Conservation (phyloP, 1,139 yeast genomes). For the Scheffersomyces insectosa region DNA sequence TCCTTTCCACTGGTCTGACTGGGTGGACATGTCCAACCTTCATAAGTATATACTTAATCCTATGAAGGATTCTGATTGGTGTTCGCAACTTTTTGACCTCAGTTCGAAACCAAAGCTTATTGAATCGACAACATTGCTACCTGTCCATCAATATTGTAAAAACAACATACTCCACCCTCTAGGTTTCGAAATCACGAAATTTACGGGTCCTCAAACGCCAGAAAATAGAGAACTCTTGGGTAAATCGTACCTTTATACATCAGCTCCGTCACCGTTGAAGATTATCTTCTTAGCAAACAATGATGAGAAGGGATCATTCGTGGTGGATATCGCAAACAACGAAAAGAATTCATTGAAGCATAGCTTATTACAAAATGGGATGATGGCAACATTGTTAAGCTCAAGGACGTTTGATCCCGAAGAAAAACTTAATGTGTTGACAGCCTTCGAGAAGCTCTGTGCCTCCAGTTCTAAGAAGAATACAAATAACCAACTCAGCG, state of each 20-base stretch:
- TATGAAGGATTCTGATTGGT: conserved; percentile 10
- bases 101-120: conserved; percentile 1
- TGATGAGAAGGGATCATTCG: conserved; percentile 15
- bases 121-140: conserved; percentile 15
- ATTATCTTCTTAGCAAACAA: conserved; percentile 17
- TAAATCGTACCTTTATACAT: conserved; percentile 14
- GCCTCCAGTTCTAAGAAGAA: conserved; percentile 9
- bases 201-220: conserved; percentile 31
- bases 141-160: conserved; percentile 24
- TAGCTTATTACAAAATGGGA: conserved; percentile 27
- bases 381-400: conserved; percentile 19
- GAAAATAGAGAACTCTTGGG: conserved; percentile 26
- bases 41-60: conserved; percentile 23
- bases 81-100: conserved; percentile 25
- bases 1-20: conserved; percentile 46
- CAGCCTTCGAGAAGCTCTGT: conserved; percentile 13
- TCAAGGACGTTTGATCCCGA: background rate
- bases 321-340: conserved; percentile 18
- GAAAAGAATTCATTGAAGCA: conserved; percentile 17
- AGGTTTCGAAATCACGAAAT: conserved; percentile 27
- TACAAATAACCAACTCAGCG: conserved; percentile 6
- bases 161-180: conserved; percentile 16
- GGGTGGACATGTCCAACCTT: conserved; percentile 37
- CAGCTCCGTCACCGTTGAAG: conserved; percentile 16
- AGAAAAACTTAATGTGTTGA: conserved; percentile 14